Evolutionary conservation across 352 stramenopile genomes (phyloP).

Genomic region (Phytophthora cactorum): DNA sequence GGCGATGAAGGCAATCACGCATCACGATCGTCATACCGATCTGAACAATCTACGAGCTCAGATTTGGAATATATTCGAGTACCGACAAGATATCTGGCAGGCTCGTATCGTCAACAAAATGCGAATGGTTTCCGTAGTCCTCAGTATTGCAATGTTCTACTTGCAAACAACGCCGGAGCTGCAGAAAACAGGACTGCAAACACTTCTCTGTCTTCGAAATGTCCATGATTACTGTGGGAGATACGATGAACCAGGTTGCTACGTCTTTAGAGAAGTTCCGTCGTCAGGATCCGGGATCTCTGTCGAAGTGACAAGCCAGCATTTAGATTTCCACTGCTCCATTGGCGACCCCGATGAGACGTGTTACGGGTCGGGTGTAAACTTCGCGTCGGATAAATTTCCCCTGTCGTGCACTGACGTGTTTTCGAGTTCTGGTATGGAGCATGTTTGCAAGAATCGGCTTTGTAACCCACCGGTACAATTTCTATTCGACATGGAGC

Average conservation of each 20-base stretch:
- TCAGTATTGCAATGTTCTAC: slow-evolving; percentile 61
- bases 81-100: slow-evolving; percentile 38
- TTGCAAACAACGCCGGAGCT: slow-evolving; percentile 60
- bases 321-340: slow-evolving; percentile 41
- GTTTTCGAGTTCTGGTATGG: slow-evolving; percentile 25
- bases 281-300: slow-evolving; percentile 9
- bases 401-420: slow-evolving; percentile 25
- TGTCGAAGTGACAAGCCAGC: slow-evolving; percentile 20
- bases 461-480: slow-evolving; percentile 46
- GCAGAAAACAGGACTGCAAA: slow-evolving; percentile 48
- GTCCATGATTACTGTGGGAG: slow-evolving; percentile 47
- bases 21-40: slow-evolving; percentile 32
- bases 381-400: slow-evolving; percentile 44
- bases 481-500: slow-evolving; percentile 57
- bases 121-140: slow-evolving; percentile 42
- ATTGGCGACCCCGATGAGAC: slow-evolving; percentile 11
- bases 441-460: slow-evolving; percentile 49
- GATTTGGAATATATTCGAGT: slow-evolving; percentile 57
- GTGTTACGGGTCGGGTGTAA: slow-evolving; percentile 39
- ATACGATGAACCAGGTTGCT: slow-evolving; percentile 45
- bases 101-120: slow-evolving; percentile 35
- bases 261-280: slow-evolving; percentile 26
- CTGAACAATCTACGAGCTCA: slow-evolving; percentile 37
- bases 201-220: slow-evolving; percentile 46
- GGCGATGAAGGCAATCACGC: slow-evolving; percentile 21